Percentiles rank a stretch among this genome's conserved stretches.
These are phyloP conservation scores for Cornus suecica DNA, from an alignment of 148 eudicot genomes.

Conservation along the genomic window DNA sequence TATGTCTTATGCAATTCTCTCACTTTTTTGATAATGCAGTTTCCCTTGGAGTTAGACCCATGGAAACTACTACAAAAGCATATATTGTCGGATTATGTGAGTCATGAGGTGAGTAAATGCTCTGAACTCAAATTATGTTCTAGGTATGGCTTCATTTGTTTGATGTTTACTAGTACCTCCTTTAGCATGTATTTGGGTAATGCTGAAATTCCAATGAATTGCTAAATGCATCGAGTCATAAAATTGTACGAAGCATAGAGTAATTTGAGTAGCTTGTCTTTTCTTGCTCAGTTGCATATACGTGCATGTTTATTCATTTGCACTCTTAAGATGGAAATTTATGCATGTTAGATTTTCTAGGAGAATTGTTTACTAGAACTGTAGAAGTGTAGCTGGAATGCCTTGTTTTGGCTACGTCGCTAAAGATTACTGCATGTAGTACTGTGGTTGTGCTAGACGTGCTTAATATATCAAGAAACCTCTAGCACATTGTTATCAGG, in stretches of 20 bases:
- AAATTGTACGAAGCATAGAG: neutral
- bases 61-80: conserved; percentile 79
- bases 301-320: neutral
- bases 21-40: conserved; percentile 46
- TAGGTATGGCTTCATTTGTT: neutral
- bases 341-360: neutral
- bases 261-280: conserved; percentile 7
- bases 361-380: neutral
- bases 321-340: neutral
- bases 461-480: too few species aligned
- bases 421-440: neutral
- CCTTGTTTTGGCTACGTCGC: neutral
- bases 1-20: neutral
- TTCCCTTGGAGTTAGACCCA: conserved; percentile 85
- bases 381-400: neutral
- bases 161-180: conserved; percentile 7
- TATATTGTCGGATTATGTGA: conserved; percentile 72
- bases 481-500: too few species aligned
- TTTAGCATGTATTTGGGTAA: neutral
- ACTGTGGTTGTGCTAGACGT: too few species aligned
- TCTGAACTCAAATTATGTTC: conserved; percentile 4
- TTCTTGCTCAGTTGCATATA: conserved; percentile 2
- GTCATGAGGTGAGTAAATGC: conserved; percentile 62
- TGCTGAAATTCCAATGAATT: neutral
- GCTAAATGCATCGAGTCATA: neutral